Percentiles rank a stretch among this genome's conserved stretches.
Conservation (phyloP, 768 basidiomycete genomes). For the Tricholoma saponaceum region DNA sequence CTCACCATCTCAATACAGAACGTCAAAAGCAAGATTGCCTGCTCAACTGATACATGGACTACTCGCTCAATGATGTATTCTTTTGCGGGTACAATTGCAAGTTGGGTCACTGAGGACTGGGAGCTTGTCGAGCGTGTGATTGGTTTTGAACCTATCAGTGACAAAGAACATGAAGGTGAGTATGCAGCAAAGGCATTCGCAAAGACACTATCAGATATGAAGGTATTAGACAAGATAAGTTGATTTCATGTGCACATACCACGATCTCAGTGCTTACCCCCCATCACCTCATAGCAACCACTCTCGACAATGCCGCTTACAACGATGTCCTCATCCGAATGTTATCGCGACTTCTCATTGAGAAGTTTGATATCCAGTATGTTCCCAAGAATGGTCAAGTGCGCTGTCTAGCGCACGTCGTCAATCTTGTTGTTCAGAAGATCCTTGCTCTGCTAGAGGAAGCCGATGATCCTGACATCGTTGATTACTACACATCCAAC, state of each 20-base stretch:
- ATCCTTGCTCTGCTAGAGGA: conserved; percentile 2
- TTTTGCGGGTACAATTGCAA: conserved; percentile 26
- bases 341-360: conserved; percentile 13
- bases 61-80: conserved; percentile 27
- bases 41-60: conserved; percentile 27
- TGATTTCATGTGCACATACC: background rate
- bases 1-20: conserved; percentile 2
- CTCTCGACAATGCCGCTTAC: conserved; percentile 28
- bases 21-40: conserved; percentile 21
- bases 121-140: conserved; percentile 28
- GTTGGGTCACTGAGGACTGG: conserved; percentile 28
- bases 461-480: conserved; percentile 2
- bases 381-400: conserved; percentile 22
- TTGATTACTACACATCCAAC: conserved; percentile 5
- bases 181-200: conserved; percentile 26
- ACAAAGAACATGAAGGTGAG: conserved; percentile 29
- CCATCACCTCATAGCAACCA: conserved; percentile 10
- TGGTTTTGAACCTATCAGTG: conserved; percentile 27
- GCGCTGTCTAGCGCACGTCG: conserved; percentile 29
- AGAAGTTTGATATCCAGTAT: conserved; percentile 22
- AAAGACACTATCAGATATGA: conserved; percentile 15
- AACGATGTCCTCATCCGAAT: conserved; percentile 30
- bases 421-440: conserved; percentile 30
- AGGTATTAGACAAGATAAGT: conserved; percentile 32
- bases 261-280: background rate